phyloP scores from a whole-genome alignment of 2,329 filamentous ascomycete species.

The Phialocephala subalpina region DNA sequence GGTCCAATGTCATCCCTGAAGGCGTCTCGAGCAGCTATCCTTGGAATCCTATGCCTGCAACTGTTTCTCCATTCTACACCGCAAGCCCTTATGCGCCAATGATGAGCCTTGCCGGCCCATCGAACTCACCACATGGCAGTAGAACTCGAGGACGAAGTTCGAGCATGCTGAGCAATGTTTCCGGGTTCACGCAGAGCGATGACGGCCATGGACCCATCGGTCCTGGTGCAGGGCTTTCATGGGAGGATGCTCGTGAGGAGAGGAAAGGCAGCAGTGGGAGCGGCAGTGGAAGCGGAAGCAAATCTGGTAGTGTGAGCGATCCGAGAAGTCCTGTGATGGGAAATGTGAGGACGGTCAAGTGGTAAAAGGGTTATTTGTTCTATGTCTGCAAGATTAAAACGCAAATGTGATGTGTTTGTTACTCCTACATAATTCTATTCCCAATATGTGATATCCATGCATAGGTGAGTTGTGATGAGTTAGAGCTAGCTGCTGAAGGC shows the following conservation, averaged over 20 bases:
- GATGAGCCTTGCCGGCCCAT: constrained; percentile 15
- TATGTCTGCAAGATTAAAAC: constrained; percentile 11
- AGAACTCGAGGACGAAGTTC: constrained; percentile 63
- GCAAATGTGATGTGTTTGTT: constrained; percentile 15
- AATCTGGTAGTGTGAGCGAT: constrained; percentile 54
- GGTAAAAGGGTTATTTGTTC: constrained; percentile 17
- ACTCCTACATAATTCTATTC: background rate
- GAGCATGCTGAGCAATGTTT: constrained; percentile 72
- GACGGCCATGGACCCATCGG: constrained; percentile 46
- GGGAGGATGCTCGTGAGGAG: constrained; percentile 35
- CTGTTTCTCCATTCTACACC: constrained; percentile 19
- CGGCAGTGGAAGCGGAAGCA: constrained; percentile 47
- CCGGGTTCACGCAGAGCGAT: constrained; percentile 70
- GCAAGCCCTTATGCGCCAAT: constrained; percentile 19
- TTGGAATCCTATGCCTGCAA: constrained; percentile 36
- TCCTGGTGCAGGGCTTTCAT: constrained; percentile 21
- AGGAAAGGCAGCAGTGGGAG: constrained; percentile 33
- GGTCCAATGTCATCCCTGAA: constrained; percentile 27
- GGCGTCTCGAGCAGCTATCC: constrained; percentile 30
- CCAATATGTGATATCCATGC: background rate
- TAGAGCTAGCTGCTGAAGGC: background rate
- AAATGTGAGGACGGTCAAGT: constrained; percentile 24
- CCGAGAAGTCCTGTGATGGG: constrained; percentile 56
- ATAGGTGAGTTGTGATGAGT: background rate
- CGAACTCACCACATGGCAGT: constrained; percentile 25